A percentile compares a stretch with the other conserved stretches of the same genome.
phyloP scores from a whole-genome alignment of 371 early-diverging fungal species.

The Sporodiniella umbellata region DNA sequence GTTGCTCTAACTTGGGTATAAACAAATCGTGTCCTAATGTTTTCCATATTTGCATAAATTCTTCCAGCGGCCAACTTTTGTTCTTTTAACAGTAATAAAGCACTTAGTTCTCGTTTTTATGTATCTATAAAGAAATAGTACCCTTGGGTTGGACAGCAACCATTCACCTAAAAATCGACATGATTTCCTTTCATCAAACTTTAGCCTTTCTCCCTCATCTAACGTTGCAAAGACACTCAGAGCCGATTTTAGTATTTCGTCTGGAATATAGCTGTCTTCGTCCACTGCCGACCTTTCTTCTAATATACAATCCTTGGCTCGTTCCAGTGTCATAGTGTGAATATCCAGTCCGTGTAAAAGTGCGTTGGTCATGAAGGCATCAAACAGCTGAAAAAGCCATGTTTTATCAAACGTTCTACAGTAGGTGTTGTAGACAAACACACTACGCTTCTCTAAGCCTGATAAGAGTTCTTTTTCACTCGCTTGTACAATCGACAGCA shows the following conservation, averaged over 20 bases:
- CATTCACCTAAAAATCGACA: slow-evolving; percentile 41
- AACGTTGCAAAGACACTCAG: slow-evolving; percentile 20
- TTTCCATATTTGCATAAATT: slow-evolving; percentile 47
- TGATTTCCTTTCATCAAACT: slow-evolving; percentile 26
- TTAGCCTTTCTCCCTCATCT: neutral
- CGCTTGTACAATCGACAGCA: slow-evolving; percentile 50
- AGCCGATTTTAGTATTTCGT: slow-evolving; percentile 25
- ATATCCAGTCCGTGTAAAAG: slow-evolving; percentile 23
- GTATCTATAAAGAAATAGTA: too few relatives aligned
- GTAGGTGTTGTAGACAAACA: slow-evolving; percentile 38
- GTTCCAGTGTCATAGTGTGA: slow-evolving; percentile 11
- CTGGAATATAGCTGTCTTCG: slow-evolving; percentile 25
- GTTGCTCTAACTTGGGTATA: slow-evolving; percentile 22
- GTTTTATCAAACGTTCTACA: slow-evolving; percentile 33
- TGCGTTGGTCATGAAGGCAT: slow-evolving; percentile 32
- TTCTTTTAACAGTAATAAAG: slow-evolving; percentile 19
- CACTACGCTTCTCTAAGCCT: slow-evolving; percentile 36
- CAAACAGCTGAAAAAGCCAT: slow-evolving; percentile 30
- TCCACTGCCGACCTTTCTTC: slow-evolving; percentile 15
- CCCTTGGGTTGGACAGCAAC: slow-evolving; percentile 21
- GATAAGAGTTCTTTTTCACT: slow-evolving; percentile 41
- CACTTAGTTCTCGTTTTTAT: neutral
- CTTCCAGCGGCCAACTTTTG: slow-evolving; percentile 46
- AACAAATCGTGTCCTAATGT: slow-evolving; percentile 34
- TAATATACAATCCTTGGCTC: slow-evolving; percentile 25